phyloP scores from a whole-genome alignment of 2,329 filamentous ascomycete genomes.

The Colletotrichum tropicale region DNA sequence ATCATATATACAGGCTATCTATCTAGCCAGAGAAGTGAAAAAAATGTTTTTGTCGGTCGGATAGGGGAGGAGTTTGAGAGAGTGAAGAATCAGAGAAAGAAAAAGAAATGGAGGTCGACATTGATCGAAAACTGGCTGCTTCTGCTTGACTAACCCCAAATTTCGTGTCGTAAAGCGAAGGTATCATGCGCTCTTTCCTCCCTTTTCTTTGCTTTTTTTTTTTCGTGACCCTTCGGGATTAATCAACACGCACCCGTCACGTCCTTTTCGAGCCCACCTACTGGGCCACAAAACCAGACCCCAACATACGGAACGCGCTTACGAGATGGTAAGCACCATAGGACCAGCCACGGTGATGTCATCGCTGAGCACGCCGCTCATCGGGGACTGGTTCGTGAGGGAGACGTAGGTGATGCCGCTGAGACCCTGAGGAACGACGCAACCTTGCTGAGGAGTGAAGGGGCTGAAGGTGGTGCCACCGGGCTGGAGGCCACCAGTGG shows the following conservation, averaged over 20 bases:
- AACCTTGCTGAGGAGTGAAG: constrained; percentile 59
- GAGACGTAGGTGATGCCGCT: constrained; percentile 71
- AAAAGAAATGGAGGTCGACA: constrained; percentile 15
- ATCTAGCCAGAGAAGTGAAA: constrained; percentile 21
- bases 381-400: constrained; percentile 59
- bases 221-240: constrained; percentile 12
- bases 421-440: constrained; percentile 65
- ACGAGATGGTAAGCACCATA: constrained; percentile 60
- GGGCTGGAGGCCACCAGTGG: constrained; percentile 59
- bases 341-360: constrained; percentile 70
- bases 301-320: constrained; percentile 23
- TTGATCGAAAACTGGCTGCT: constrained; percentile 19
- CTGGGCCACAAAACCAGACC: background rate
- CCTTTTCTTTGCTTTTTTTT: background rate
- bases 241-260: constrained; percentile 11
- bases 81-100: constrained; percentile 14
- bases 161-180: constrained; percentile 7
- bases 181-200: constrained; percentile 1
- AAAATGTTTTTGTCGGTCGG: constrained; percentile 1
- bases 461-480: constrained; percentile 65
- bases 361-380: constrained; percentile 59
- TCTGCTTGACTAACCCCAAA: constrained; percentile 9
- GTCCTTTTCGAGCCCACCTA: background rate
- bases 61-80: constrained; percentile 9
- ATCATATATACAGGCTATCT: constrained; percentile 30